Evolutionary conservation across 768 basidiomycete species (phyloP), one percentile per base, ranked within the genome.

Genomic region (Hebeloma cylindrosporum): DNA sequence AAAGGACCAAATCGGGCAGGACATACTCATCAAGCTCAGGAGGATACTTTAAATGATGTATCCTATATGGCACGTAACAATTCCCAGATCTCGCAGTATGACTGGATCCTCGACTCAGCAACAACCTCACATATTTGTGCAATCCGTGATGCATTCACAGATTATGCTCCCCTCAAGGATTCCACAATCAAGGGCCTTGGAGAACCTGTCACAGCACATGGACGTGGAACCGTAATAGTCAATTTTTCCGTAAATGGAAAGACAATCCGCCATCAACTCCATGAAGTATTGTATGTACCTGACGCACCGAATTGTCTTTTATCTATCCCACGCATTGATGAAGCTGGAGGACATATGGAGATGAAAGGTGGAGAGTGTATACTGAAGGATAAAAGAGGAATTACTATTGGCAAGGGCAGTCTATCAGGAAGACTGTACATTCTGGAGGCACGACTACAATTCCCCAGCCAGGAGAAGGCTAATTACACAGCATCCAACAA

Each of bases 81-180:
- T 14, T 23, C 18, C 3, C 21, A 46, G 13, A 46, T 56, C 33
- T 51, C 46, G 1, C 48, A 50, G 32, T 51, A 46, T 14, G 50
- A 57, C 35, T 63, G 60, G 60, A 20, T 59, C 5, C 40, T 57
- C 8, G 57, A 64, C 33, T 60, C 55, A 1, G 60, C 43, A 9
- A 53, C 59, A 2, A 62, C 62, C 3, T 58, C 58, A 20, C 60
- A 65, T 29, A 57, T 63, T 5, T 61, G 57, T 36, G 53, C 51
- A 0, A 35, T 22, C 2, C 38, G 50, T 1, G 56, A 61, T 2
- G 44, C 50, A 17, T 62, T 62, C 18, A 48, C 33, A 4, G 47
- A 60, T 4, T 63, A 53, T 41, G 14, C 27, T 11, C 40, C 53
- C 2, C 46, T 58, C 20, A 22, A 20, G 7, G 40, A 56, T 17